Base-by-base conservation (phyloP, 257 asterid genomes). In the Cynanchum wilfordii region DNA sequence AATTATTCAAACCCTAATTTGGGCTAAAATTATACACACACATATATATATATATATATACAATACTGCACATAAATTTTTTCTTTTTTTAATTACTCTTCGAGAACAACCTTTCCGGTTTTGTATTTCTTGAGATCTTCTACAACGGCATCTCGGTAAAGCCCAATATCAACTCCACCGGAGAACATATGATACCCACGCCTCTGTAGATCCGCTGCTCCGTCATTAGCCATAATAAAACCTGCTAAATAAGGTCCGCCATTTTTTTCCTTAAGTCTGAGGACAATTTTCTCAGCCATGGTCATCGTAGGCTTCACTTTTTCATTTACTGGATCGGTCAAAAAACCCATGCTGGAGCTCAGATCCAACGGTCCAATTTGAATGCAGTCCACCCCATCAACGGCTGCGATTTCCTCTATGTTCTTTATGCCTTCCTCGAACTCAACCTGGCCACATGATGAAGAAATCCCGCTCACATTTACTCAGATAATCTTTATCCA, bases 391-490 rank as follows among this genome's bases (percentile, higher is more conserved):
- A 69, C 76, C 50, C 80, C 68, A 70, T 76, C 72, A 36, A 76
- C 72, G 19, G 51, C 67, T 0, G 68, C 80, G 1, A 70, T 70
- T 52, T 63, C 76, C 16, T 57, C 51, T 9, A 70, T 64, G 30
- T 76, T 52, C 51, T 17, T 25, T 25, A 62, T 0, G 3, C 62
- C 76, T 63, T 70, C 76, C 76, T 50, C 36, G 51, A 78, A 72
- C 68, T 78, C 81, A 1, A 78, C 64, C n/a, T 68, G 81, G 57
- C 78, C 78, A 68, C 78, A 78, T 73, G 25, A 68, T 73, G 30
- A 73, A 57, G 62, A 73, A 51, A n/a, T 78, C 75, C 4, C 13
- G 24, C 45, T 78, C 75, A n/a, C 56, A 68, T 17, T 51, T 68
- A 3, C 13, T 10, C 11, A 73, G 55, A 67, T 78, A 78, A 7